A percentile compares a stretch with the other conserved stretches of the same genome.
Conservation (phyloP, 805 yeast species). For the Wickerhamiella spandovensis region DNA sequence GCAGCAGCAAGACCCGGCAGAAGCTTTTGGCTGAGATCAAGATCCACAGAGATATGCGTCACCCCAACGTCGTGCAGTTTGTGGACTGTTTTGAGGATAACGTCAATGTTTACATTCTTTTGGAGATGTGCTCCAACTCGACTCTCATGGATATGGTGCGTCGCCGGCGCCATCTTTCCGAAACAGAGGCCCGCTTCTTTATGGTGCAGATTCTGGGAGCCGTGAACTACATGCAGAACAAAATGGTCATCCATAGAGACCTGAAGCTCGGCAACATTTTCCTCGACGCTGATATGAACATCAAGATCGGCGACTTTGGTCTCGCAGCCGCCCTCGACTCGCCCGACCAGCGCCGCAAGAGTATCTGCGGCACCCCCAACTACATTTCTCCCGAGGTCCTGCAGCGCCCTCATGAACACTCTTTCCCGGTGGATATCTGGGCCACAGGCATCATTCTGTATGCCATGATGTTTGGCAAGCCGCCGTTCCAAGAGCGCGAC, state of each 20-base stretch:
- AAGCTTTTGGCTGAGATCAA: slow-evolving; percentile 81
- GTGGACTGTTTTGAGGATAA: slow-evolving; percentile 97
- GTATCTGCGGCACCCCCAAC: slow-evolving; percentile 98
- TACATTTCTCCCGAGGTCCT: slow-evolving; percentile 97
- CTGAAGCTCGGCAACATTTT: slow-evolving; percentile 91
- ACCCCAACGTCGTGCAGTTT: slow-evolving; percentile 82
- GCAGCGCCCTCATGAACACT: slow-evolving; percentile 57
- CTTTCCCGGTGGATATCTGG: slow-evolving; percentile 94
- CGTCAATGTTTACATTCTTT: slow-evolving; percentile 77
- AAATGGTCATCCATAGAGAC: slow-evolving; percentile 91
- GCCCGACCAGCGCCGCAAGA: slow-evolving; percentile 62
- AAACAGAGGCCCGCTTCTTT: slow-evolving; percentile 81
- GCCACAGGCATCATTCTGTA: slow-evolving; percentile 94
- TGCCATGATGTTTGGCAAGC: slow-evolving; percentile 84
- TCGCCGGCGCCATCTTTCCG: slow-evolving; percentile 70
- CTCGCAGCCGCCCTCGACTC: slow-evolving; percentile 85
- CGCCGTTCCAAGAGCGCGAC: slow-evolving; percentile 95
- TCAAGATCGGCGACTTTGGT: slow-evolving; percentile 96
- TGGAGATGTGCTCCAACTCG: slow-evolving; percentile 92
- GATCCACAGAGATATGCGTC: slow-evolving; percentile 81
- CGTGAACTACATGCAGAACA: slow-evolving; percentile 76
- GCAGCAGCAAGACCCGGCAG: slow-evolving; percentile 72
- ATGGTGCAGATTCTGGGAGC: slow-evolving; percentile 93
- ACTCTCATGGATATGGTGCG: slow-evolving; percentile 86
- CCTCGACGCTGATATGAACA: slow-evolving; percentile 84